phyloP scores from a whole-genome alignment of 192 early-diverging fungal species.

The Spizellomyces punctatus region DNA sequence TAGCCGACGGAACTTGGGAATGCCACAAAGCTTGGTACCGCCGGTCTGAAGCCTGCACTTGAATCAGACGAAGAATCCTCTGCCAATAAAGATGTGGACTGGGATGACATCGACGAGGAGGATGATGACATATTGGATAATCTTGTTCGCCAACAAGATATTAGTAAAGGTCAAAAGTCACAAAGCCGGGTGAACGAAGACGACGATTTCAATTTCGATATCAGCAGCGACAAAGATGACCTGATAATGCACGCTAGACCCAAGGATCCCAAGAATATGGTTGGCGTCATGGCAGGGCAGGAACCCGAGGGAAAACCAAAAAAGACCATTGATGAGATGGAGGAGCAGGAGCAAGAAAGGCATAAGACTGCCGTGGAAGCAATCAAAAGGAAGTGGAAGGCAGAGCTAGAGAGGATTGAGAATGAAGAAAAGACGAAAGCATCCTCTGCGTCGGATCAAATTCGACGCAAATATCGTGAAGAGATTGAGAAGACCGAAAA shows the following conservation, averaged over 20 bases:
- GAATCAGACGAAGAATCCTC: conserved; percentile 10
- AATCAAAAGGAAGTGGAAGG: conserved; percentile 17
- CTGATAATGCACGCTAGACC: not conserved
- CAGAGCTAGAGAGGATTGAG: conserved; percentile 18
- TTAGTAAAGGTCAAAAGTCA: not conserved
- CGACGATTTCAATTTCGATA: conserved; percentile 20
- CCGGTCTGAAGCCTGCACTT: not conserved
- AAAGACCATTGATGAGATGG: too few relatives aligned
- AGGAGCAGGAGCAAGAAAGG: conserved; percentile 2
- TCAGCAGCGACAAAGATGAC: not conserved
- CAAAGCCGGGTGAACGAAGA: conserved; percentile 4
- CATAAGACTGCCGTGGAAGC: conserved; percentile 23
- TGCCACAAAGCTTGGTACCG: too few relatives aligned
- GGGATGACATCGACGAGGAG: conserved; percentile 17
- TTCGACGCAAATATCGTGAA: conserved; percentile 7
- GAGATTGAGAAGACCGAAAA: conserved; percentile 15
- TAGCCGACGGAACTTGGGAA: too few relatives aligned
- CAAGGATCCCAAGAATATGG: not conserved
- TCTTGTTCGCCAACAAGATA: conserved; percentile 9
- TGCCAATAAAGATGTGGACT: conserved; percentile 11
- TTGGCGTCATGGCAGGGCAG: too few relatives aligned
- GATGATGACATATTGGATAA: conserved; percentile 21
- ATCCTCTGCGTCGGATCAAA: not conserved
- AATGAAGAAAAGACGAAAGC: conserved; percentile 13
- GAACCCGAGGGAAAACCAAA: too few relatives aligned